Percentiles rank a stretch among this genome's conserved stretches.
These are phyloP conservation scores for Colletotrichum tropicicola DNA, from an alignment of 2,329 filamentous ascomycete species.

Conservation along the genomic window DNA sequence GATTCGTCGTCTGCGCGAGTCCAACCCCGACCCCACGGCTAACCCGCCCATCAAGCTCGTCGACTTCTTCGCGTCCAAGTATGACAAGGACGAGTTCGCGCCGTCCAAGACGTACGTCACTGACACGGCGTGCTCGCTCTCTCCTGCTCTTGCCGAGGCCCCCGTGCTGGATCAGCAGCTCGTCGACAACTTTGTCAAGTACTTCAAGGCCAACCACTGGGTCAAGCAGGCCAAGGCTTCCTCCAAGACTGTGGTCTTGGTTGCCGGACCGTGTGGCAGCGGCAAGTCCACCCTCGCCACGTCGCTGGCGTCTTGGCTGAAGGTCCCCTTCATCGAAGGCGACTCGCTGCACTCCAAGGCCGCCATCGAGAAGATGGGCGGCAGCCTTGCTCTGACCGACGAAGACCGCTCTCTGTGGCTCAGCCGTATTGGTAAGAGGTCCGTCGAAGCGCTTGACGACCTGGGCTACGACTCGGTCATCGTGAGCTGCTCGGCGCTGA, in stretches of 20 bases:
- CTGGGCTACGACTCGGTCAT: constrained; percentile 39
- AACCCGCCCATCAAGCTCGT: constrained; percentile 63
- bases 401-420: constrained; percentile 43
- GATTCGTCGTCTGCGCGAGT: constrained; percentile 51
- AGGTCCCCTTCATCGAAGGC: constrained; percentile 49
- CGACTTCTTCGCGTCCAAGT: constrained; percentile 54
- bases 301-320: constrained; percentile 38
- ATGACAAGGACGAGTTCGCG: constrained; percentile 53
- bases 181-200: constrained; percentile 48
- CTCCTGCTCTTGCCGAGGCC: constrained; percentile 50
- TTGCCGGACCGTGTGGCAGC: constrained; percentile 50
- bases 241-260: constrained; percentile 40
- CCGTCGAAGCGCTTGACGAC: constrained; percentile 36
- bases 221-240: constrained; percentile 23
- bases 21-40: constrained; percentile 50
- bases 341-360: constrained; percentile 45
- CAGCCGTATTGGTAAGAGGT: constrained; percentile 34
- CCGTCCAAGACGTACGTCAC: constrained; percentile 51
- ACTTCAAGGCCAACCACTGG: constrained; percentile 49
- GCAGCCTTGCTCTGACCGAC: constrained; percentile 40
- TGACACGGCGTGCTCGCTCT: constrained; percentile 49
- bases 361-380: constrained; percentile 43
- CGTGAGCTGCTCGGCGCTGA: constrained; percentile 50
- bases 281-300: constrained; percentile 48
- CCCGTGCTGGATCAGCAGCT: constrained; percentile 41